Percentiles rank a stretch among this genome's conserved stretches.
Conservation (phyloP, 805 yeast species). For the Monosporozyma solicola region DNA sequence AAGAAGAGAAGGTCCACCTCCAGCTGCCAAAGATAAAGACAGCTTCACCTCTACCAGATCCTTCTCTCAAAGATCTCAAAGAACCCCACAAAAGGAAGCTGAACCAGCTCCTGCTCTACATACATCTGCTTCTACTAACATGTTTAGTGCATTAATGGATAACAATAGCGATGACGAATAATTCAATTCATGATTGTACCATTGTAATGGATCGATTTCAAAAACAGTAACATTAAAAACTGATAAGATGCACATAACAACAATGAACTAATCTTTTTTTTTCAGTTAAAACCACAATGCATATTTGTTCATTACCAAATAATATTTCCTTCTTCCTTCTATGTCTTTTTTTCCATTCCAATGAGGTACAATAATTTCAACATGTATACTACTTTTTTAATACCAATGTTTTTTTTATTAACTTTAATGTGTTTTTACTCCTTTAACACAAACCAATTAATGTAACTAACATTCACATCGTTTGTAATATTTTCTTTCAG, state of each 20-base stretch:
- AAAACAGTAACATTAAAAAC: neutral
- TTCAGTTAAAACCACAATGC: neutral
- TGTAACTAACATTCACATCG: neutral
- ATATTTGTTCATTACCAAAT: neutral
- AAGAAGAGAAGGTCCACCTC: constrained; percentile 19
- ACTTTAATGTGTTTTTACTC: neutral
- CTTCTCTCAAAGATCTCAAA: constrained; percentile 24
- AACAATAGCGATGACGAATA: constrained; percentile 17
- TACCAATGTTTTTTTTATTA: neutral
- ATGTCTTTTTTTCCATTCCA: neutral
- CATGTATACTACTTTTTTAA: neutral
- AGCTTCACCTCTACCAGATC: constrained; percentile 26
- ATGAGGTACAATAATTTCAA: neutral
- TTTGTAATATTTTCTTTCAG: neutral
- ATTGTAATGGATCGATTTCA: neutral
- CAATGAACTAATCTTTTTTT: neutral
- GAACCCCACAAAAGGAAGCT: constrained; percentile 11
- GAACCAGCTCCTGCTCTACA: constrained; percentile 17
- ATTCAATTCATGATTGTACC: neutral
- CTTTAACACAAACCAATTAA: neutral
- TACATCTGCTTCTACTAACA: constrained; percentile 21
- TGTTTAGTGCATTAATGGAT: constrained; percentile 30
- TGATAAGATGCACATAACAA: neutral
- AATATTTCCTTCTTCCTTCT: neutral
- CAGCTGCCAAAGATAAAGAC: constrained; percentile 17